Conservation (phyloP, 108 stramenopile species). For the Cyclotella choctawhatcheeana region DNA sequence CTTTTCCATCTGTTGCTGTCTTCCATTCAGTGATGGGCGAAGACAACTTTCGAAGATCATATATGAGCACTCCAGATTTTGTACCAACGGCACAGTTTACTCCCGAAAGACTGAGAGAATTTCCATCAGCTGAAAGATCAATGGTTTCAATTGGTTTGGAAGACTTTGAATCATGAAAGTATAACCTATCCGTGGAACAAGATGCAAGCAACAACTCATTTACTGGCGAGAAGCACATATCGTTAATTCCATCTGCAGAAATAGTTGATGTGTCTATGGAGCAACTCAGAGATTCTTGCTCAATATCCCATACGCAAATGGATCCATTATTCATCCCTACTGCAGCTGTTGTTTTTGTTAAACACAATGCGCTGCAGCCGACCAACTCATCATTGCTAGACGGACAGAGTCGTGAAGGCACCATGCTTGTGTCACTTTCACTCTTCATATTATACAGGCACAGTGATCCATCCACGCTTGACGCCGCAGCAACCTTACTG, state of each 20-base stretch:
- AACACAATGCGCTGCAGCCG: background rate
- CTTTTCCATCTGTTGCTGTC: background rate
- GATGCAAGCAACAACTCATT: background rate
- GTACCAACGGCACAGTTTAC: background rate
- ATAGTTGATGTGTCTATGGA: background rate
- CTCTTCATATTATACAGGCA: no score
- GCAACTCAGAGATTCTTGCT: background rate
- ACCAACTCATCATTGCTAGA: background rate
- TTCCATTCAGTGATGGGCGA: background rate
- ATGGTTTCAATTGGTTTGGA: conserved; percentile 1
- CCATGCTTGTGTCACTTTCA: no score
- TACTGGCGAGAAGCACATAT: background rate
- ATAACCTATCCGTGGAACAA: background rate
- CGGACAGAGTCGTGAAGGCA: no score
- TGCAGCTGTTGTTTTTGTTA: background rate
- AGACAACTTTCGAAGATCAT: background rate
- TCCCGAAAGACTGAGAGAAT: background rate
- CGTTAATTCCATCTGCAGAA: background rate
- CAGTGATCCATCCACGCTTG: no score
- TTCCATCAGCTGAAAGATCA: background rate
- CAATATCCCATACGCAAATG: background rate
- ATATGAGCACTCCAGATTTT: background rate
- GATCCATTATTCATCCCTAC: background rate
- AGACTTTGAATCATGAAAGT: background rate
- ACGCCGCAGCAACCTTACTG: no score